Base-by-base conservation (phyloP, 768 basidiomycete species). In the Hysterangium stoloniferum region DNA sequence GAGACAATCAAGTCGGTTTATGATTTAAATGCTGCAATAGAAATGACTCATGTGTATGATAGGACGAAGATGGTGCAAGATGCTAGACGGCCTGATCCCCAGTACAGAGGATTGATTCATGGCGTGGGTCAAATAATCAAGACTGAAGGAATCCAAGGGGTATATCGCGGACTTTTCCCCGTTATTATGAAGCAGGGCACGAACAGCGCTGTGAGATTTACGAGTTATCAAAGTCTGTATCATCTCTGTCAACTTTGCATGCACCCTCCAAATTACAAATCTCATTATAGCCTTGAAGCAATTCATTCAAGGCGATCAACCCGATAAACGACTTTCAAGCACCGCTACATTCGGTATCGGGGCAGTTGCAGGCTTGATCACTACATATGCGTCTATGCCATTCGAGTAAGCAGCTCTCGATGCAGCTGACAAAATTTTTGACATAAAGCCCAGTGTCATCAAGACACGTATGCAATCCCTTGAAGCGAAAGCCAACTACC, bases 11-110 rank as follows among this genome's bases (percentile, higher is more conserved):
- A 99, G 95, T 94, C 42, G 35, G 86, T 9, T 4, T 13, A 8
- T 25, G n/a, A n/a, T n/a, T n/a, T n/a, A n/a, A n/a, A n/a, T n/a
- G n/a, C n/a, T n/a, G n/a, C n/a, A 27, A 31, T 28, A 27, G 11
- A 20, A 5, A 25, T 38, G 15, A 48, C 44, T 28, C 13, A 29
- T 45, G 17, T 31, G n/a, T n/a, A 37, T 32, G 2, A 19, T 56
- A 98, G 95, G 64, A 99, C 96, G 20, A 99, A 99, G 63, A 78
- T 98, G 52, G 95, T 99, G 52, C 93, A 93, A 60, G 96, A 98
- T 58, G 81, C 90, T 2, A 89, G 91, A 63, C 79, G 83, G 20
- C 77, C 89, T 1, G 74, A 78, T 54, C 95, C 96, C 1, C 81
- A 83, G 59, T 98, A 87, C 64, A 83, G 80, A 34, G 94, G 94